Percentiles rank a stretch among this genome's conserved stretches.
These are phyloP conservation scores for Diaporthe caulivora DNA, from an alignment of 2,329 filamentous ascomycete genomes.

Conservation along the genomic window DNA sequence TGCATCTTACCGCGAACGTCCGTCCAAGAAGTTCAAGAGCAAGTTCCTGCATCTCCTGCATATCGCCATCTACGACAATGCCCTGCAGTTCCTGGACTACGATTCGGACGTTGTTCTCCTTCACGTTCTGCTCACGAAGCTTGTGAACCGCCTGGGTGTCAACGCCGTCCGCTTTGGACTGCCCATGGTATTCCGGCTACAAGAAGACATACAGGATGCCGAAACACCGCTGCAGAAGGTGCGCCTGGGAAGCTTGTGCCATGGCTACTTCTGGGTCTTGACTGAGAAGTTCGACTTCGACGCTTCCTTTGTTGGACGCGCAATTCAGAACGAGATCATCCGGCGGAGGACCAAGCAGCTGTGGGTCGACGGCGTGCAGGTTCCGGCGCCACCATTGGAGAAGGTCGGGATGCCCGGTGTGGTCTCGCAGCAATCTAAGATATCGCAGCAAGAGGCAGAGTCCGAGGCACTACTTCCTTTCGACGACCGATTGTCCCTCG, in stretches of 20 bases:
- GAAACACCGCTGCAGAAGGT: slow-evolving; percentile 79
- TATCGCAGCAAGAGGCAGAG: slow-evolving; percentile 67
- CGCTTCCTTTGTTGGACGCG: slow-evolving; percentile 74
- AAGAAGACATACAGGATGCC: slow-evolving; percentile 82
- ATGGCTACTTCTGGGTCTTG: slow-evolving; percentile 89
- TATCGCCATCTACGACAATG: slow-evolving; percentile 89
- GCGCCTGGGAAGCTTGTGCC: slow-evolving; percentile 84
- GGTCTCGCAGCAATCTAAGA: slow-evolving; percentile 56
- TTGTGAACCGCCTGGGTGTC: slow-evolving; percentile 83
- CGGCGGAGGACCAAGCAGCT: slow-evolving; percentile 79
- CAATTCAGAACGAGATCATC: slow-evolving; percentile 81
- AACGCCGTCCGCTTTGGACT: slow-evolving; percentile 84
- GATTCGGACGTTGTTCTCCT: slow-evolving; percentile 82
- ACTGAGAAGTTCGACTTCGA: slow-evolving; percentile 84
- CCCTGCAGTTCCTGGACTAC: slow-evolving; percentile 77
- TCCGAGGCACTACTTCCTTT: slow-evolving; percentile 79
- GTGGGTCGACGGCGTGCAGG: slow-evolving; percentile 81
- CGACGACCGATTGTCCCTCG: slow-evolving; percentile 77
- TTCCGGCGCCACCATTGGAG: slow-evolving; percentile 76
- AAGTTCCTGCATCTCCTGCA: slow-evolving; percentile 87
- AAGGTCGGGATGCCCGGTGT: slow-evolving; percentile 68
- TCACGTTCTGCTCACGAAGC: slow-evolving; percentile 79
- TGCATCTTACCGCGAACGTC: slow-evolving; percentile 72
- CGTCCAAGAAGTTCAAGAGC: slow-evolving; percentile 65
- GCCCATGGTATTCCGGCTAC: slow-evolving; percentile 89